Evolutionary conservation across 163 green algal species (phyloP), one percentile per base, ranked within the genome.

Genomic region (Chloroidium sp.): DNA sequence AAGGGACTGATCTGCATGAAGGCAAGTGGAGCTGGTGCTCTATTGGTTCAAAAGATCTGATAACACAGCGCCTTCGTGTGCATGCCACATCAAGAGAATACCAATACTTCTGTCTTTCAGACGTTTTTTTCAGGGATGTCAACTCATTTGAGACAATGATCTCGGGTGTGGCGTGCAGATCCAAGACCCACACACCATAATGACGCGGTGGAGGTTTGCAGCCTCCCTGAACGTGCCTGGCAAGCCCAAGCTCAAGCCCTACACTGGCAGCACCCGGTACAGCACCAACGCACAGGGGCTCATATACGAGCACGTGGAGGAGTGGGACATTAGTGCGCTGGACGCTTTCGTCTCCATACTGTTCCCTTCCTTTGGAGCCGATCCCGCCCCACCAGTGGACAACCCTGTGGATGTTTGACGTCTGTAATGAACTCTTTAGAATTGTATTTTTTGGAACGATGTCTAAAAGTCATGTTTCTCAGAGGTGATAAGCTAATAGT

Each of bases 321-420:
- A 78, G 1, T 92, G 89, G 88, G 89, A 92, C 79, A 92, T 92
- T 62, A 85, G 69, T 8, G 82, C 86, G 1, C 2, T 90, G 74
- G 89, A 92, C 76, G 87, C 87, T 1, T 89, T 92, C 72, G 79
- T 89, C 1, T 85, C 74, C 62, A 87, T 84, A n/a, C 78, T 92
- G 13, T 69, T 92, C 0, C 87, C 87, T 0, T 79, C 78, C 60
- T 92, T 87, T 82, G 88, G 88, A 1, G 87, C 88, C n/a, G 84
- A 87, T 0, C 87, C 88, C 1, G 88, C 88, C 1, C 88, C 86
- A 14, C 88, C 88, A 1, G 80, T 91, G 8, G 62, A 76, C 6
- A 82, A 77, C 57, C 72, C 13, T 77, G 72, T 72, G 6, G 64
- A 72, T 10, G 6, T 72, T 10, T 72, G 64, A 72, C 36, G 36